Evolutionary conservation across 2,329 filamentous ascomycete genomes (phyloP), one percentile per base, ranked within the genome.

Genomic region (Phoma sp.): DNA sequence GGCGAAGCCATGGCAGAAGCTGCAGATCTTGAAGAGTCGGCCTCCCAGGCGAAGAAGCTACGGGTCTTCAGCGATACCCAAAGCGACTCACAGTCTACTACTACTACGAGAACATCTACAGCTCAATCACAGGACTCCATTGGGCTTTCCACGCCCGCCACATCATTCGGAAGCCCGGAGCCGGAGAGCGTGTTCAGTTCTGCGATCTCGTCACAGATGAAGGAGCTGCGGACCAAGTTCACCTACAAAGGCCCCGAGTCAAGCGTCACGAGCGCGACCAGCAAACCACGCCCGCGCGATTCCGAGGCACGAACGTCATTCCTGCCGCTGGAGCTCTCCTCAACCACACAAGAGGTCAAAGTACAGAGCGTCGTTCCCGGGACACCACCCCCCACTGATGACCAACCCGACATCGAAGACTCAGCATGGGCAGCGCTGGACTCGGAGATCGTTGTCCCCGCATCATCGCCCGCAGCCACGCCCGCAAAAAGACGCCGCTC

Each of bases 1-100:
- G 75, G 76, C 18, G 76, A 79, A 18, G 78, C 75, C 7, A 72
- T 78, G 60, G 73, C 72, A 11, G 64, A 69, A 42, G 57, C 72
- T 2, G 69, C 67, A 33, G 74, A 75, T 47, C 53, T 71, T 3
- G 70, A 73, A 28, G 61, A 73, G 51, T 55, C 58, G 32, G 63
- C 62, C 3, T 67, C 63, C 3, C 65, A 68, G 38, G 57, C 66
- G 6, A 72, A 62, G 58, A 72, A 72, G 57, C 46, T 74, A 38
- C 57, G 61, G 10, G 57, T 75, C 5, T 74, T 75, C 52, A 66
- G 63, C 23, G 72, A 74, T 20, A 45, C 54, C 34, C 55, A 55
- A 25, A 62, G 59, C 40, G 62, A 61, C 18, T 69, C 71, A 37
- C 72, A 73, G 39, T 71, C 67, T 4, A 72, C 66, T 1, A 47